Evolutionary conservation across 1,139 yeast species (phyloP), one percentile per base, ranked within the genome.

Genomic region (Taphrina confusa): DNA sequence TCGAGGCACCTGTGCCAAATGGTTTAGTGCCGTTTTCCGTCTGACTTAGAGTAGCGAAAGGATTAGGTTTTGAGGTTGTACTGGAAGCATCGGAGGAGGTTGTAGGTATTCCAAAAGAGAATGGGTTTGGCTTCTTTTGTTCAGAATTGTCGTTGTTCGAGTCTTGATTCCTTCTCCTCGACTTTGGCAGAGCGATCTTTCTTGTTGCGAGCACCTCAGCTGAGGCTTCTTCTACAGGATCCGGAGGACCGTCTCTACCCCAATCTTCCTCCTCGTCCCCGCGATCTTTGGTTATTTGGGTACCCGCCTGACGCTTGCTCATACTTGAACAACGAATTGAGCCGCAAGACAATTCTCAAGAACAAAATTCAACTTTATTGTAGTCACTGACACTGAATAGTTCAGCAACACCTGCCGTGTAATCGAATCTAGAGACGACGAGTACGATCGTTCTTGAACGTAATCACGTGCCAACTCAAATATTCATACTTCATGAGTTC

Each of bases 291-390:
- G 64, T 62, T 14, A 62, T 36, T 37, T 62, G 64, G 25, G 37
- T 37, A 12, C 61, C 63, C 18, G 64, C 64, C 36, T 56, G 59
- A 39, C 64, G 31, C 54, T 62, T 62, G 20, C 65, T 46, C 64
- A 62, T 62, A n/a, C n/a, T n/a, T n/a, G n/a, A n/a, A n/a, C n/a
- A n/a, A n/a, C n/a, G n/a, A n/a, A n/a, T n/a, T n/a, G n/a, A n/a
- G n/a, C n/a, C 40, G n/a, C 33, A 12, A 12, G 12, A 30, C 33
- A 30, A 30, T 30, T 30, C 33, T 30, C 33, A 12, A 30, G 33
- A 12, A 9, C 9, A 9, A 30, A 30, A 30, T 9, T 9, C 33
- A 30, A n/a, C n/a, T n/a, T n/a, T n/a, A n/a, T n/a, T n/a, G n/a
- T n/a, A n/a, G n/a, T n/a, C n/a, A n/a, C n/a, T n/a, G n/a, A n/a